These are phyloP conservation scores for Yamadazyma diospyri DNA, from an alignment of 1,139 yeast genomes.

Conservation along the genomic window DNA sequence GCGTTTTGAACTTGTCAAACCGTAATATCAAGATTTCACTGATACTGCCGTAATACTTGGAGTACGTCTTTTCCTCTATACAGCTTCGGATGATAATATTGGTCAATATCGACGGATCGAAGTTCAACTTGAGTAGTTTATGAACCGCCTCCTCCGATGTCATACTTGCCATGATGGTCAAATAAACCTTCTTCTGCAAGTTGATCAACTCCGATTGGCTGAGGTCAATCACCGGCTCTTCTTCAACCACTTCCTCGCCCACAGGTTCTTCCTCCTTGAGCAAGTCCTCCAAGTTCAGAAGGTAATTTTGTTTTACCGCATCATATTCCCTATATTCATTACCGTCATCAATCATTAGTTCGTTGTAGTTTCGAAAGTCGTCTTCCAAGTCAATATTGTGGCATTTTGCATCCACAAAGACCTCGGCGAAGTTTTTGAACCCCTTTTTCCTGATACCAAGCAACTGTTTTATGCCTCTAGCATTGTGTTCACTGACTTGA, in stretches of 20 bases:
- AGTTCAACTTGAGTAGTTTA: conserved; percentile 56
- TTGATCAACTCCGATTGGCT: conserved; percentile 63
- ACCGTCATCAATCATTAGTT: conserved; percentile 42
- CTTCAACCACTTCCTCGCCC: conserved; percentile 10
- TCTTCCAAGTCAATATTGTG: conserved; percentile 57
- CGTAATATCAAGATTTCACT: conserved; percentile 56
- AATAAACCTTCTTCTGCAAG: conserved; percentile 70
- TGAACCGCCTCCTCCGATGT: conserved; percentile 93
- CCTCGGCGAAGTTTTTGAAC: conserved; percentile 43
- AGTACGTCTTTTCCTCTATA: conserved; percentile 82
- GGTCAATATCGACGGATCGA: conserved; percentile 42
- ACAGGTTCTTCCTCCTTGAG: conserved; percentile 13
- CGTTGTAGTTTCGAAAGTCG: conserved; percentile 40
- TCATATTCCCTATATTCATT: conserved; percentile 42
- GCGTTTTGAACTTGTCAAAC: conserved; percentile 51
- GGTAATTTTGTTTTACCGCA: conserved; percentile 14
- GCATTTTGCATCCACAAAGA: conserved; percentile 55
- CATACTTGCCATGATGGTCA: conserved; percentile 88
- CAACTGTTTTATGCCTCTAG: conserved; percentile 48
- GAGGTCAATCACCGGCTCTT: conserved; percentile 45
- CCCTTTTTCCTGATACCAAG: conserved; percentile 50
- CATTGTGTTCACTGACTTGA: conserved; percentile 39
- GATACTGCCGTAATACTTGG: conserved; percentile 79
- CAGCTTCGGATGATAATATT: conserved; percentile 83
- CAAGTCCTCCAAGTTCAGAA: conserved; percentile 18